A percentile compares a stretch with the other conserved stretches of the same genome.
Conservation (phyloP, 2,329 filamentous ascomycete species). For the Rasamsonia emersonii region DNA sequence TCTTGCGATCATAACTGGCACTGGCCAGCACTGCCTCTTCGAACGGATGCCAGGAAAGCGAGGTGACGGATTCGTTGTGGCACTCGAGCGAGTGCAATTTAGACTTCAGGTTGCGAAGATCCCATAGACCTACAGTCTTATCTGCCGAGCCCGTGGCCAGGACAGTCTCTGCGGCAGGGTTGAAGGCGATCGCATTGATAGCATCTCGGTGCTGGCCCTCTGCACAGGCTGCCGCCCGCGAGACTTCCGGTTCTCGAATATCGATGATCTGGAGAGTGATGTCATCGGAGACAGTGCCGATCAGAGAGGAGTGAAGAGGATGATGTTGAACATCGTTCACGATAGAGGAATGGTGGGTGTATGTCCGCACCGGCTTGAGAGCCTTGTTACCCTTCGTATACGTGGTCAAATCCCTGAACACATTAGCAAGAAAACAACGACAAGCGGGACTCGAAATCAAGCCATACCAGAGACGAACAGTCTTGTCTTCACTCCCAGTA, state of each 20-base stretch:
- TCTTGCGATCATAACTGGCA: slow-evolving; percentile 82
- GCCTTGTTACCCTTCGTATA: slow-evolving; percentile 61
- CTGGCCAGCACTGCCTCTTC: slow-evolving; percentile 84
- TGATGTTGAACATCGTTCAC: slow-evolving; percentile 98
- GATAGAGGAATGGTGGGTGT: slow-evolving; percentile 79
- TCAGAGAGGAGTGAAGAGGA: slow-evolving; percentile 71
- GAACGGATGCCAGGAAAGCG: slow-evolving; percentile 87
- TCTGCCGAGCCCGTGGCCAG: slow-evolving; percentile 91
- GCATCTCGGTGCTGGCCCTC: slow-evolving; percentile 76
- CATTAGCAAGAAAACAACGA: neutral
- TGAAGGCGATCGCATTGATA: slow-evolving; percentile 93
- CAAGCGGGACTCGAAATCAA: neutral
- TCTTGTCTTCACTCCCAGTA: slow-evolving; percentile 85
- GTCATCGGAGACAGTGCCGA: slow-evolving; percentile 93
- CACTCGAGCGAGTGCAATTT: slow-evolving; percentile 86
- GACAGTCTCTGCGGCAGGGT: slow-evolving; percentile 80
- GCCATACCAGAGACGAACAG: slow-evolving; percentile 77
- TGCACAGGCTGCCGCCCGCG: slow-evolving; percentile 60
- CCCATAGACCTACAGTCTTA: slow-evolving; percentile 92
- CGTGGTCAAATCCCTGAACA: slow-evolving; percentile 66
- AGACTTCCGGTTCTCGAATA: slow-evolving; percentile 59
- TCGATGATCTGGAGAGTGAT: slow-evolving; percentile 88
- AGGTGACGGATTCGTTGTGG: slow-evolving; percentile 83
- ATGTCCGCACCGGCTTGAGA: slow-evolving; percentile 63
- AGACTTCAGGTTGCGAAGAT: slow-evolving; percentile 79